Percentiles rank a stretch among this genome's conserved stretches.
Evolutionary conservation across 2,329 filamentous ascomycete genomes (phyloP).

Genomic region (Fusarium sp.): DNA sequence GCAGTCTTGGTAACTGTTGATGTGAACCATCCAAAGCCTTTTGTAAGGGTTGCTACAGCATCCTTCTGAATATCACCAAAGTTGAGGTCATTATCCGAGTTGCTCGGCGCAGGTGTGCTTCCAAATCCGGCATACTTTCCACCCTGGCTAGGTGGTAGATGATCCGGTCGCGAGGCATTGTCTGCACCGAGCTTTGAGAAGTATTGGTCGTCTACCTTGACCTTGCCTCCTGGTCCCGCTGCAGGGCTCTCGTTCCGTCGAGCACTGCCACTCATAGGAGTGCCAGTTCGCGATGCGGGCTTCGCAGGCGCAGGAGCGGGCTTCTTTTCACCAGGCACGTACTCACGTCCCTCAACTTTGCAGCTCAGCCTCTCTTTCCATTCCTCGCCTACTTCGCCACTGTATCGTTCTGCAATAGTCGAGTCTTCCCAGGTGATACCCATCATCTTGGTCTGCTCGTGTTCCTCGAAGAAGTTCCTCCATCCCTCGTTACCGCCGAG

Average conservation of each 20-base stretch:
- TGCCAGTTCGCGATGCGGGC: constrained; percentile 56
- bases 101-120: constrained; percentile 73
- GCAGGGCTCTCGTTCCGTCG: constrained; percentile 58
- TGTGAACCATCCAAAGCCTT: constrained; percentile 95
- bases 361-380: constrained; percentile 91
- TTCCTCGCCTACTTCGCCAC: constrained; percentile 90
- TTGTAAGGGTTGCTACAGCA: constrained; percentile 87
- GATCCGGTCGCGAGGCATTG: constrained; percentile 81
- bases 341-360: constrained; percentile 89
- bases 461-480: constrained; percentile 86
- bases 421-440: constrained; percentile 85
- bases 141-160: constrained; percentile 87
- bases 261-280: constrained; percentile 57
- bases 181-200: constrained; percentile 87
- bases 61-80: constrained; percentile 94
- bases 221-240: constrained; percentile 60
- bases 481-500: constrained; percentile 90
- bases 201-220: constrained; percentile 85
- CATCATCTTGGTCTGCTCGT: constrained; percentile 74
- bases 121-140: constrained; percentile 95
- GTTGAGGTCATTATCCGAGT: constrained; percentile 64
- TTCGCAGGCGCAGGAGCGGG: constrained; percentile 51
- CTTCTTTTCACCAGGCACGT: constrained; percentile 79
- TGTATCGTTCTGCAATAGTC: constrained; percentile 91
- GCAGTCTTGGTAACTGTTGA: constrained; percentile 90